A percentile compares a stretch with the other conserved stretches of the same genome.
Conservation (phyloP, 2,329 filamentous ascomycete species). For the Lomentospora prolificans region DNA sequence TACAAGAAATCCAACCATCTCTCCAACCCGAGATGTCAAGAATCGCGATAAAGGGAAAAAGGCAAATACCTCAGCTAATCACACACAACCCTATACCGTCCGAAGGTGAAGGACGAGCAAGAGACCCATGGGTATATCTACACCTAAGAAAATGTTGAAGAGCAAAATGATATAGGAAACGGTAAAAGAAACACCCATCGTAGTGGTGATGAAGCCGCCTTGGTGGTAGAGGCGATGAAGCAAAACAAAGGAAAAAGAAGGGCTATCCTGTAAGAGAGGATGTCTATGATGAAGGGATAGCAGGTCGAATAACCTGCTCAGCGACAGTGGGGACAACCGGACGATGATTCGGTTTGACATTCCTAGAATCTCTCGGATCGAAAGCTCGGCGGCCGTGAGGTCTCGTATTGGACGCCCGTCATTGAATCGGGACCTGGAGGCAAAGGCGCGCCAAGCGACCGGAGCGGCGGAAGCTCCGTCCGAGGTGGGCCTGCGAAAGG, state of each 20-base stretch:
- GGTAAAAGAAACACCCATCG: not conserved
- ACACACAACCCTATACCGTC: slow-evolving; percentile 2
- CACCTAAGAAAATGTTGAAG: slow-evolving; percentile 2
- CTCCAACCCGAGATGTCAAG: not conserved
- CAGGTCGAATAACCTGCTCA: not conserved
- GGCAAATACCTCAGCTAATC: not conserved
- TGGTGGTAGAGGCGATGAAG: not conserved
- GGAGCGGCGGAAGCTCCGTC: slow-evolving; percentile 32
- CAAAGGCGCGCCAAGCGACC: slow-evolving; percentile 31
- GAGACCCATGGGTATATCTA: slow-evolving; percentile 7
- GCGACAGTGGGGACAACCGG: not conserved
- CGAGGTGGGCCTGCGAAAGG: slow-evolving; percentile 21
- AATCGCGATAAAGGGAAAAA: not conserved
- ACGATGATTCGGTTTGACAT: too few species aligned
- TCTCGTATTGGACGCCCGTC: slow-evolving; percentile 56
- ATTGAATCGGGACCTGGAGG: slow-evolving; percentile 46
- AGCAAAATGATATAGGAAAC: slow-evolving; percentile 3
- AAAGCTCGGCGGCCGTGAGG: slow-evolving; percentile 34
- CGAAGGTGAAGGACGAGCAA: not conserved
- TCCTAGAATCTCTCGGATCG: slow-evolving; percentile 30
- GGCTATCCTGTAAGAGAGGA: not conserved
- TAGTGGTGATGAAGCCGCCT: too few species aligned
- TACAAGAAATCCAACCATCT: too few species aligned
- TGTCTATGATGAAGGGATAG: not conserved
- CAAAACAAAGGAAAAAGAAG: not conserved